Percentiles rank a stretch among this genome's conserved stretches.
Conservation (phyloP, 164 flowering plant genomes). For the Piper longum region DNA sequence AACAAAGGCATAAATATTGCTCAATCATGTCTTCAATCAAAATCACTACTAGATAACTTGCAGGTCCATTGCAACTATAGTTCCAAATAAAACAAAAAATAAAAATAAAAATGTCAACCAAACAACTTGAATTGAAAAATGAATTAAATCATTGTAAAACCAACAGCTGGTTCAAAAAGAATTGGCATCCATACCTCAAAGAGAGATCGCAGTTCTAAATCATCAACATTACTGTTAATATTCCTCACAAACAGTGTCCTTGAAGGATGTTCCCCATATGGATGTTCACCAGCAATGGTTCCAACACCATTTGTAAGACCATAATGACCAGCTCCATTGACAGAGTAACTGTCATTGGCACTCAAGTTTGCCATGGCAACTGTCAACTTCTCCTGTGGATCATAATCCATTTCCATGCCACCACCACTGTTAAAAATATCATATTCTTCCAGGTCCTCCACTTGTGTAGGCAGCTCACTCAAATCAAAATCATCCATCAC, state of each 20-base stretch:
- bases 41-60: too few species aligned
- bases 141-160: neutral
- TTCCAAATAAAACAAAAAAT: neutral
- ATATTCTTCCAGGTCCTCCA: conserved; percentile 76
- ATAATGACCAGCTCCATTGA: conserved; percentile 40
- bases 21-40: too few species aligned
- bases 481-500: conserved; percentile 82
- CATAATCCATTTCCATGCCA: conserved; percentile 79
- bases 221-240: conserved; percentile 96
- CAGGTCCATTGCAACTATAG: too few species aligned
- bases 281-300: conserved; percentile 90
- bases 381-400: conserved; percentile 38
- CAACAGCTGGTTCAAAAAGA: too few species aligned
- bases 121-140: too few species aligned
- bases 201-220: conserved; percentile 68
- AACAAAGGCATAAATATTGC: too few species aligned
- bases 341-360: conserved; percentile 37
- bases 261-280: conserved; percentile 97
- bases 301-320: conserved; percentile 59
- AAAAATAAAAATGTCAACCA: too few species aligned
- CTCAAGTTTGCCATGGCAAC: conserved; percentile 37
- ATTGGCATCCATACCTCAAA: conserved; percentile 57
- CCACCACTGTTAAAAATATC: conserved; percentile 94
- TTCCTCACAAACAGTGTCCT: conserved; percentile 95
- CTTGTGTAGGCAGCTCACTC: conserved; percentile 47